Evolutionary conservation across 1,139 yeast species (phyloP).

Genomic region (Sugiyamaella sp.): DNA sequence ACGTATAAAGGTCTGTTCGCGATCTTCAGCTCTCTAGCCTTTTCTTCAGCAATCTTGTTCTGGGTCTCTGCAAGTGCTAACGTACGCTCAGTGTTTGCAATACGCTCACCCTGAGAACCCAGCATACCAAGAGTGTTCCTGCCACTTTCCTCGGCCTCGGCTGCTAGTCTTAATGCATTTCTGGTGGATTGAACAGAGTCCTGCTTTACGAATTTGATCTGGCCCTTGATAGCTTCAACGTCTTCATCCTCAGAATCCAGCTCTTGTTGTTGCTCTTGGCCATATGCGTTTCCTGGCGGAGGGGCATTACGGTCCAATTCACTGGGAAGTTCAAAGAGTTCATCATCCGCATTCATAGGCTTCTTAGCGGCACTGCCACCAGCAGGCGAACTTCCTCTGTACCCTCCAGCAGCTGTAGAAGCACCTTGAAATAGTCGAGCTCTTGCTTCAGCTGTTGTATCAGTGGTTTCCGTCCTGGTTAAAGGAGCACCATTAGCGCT

Average conservation of each 20-base stretch:
- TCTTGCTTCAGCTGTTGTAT: constrained; percentile 32
- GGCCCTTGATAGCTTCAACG: constrained; percentile 83
- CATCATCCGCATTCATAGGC: constrained; percentile 22
- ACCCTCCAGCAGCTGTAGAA: constrained; percentile 16
- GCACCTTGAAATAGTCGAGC: constrained; percentile 39
- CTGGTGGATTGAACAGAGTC: constrained; percentile 85
- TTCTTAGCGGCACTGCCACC: constrained; percentile 13
- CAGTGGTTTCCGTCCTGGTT: constrained; percentile 31
- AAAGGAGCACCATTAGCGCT: constrained; percentile 24
- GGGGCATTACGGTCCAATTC: constrained; percentile 22
- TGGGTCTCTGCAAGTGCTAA: constrained; percentile 80
- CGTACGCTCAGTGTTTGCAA: constrained; percentile 78
- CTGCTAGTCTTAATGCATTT: constrained; percentile 84
- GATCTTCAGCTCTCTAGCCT: constrained; percentile 77
- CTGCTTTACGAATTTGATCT: constrained; percentile 82
- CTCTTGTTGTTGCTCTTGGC: constrained; percentile 48
- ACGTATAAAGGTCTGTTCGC: constrained; percentile 82
- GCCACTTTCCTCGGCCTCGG: constrained; percentile 90
- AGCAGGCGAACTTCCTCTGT: constrained; percentile 19
- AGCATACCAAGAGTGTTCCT: constrained; percentile 88
- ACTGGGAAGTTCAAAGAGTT: constrained; percentile 26
- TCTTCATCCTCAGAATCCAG: constrained; percentile 69
- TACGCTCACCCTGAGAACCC: constrained; percentile 87
- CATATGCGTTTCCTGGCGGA: constrained; percentile 30
- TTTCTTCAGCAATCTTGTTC: constrained; percentile 79